These are phyloP conservation scores for Fusarium avenaceum DNA, from an alignment of 2,329 filamentous ascomycete species.

Conservation along the genomic window DNA sequence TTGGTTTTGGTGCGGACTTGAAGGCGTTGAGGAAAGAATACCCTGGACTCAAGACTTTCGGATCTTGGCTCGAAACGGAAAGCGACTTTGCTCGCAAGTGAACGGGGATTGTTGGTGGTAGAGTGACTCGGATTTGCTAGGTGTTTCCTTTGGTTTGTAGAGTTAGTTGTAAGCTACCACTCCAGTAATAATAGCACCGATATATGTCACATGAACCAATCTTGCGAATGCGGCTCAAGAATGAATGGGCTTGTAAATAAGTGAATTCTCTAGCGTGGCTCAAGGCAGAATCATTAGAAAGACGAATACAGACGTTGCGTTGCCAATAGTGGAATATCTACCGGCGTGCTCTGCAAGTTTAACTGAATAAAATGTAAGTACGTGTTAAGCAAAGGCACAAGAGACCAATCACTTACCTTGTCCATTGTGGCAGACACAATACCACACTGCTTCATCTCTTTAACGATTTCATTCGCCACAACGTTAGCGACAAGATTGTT, in stretches of 20 bases:
- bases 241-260: too few species aligned
- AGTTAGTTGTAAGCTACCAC: neutral
- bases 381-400: neutral
- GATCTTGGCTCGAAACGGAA: slow-evolving; percentile 19
- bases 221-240: neutral
- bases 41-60: slow-evolving; percentile 12
- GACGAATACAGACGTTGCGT: slow-evolving; percentile 14
- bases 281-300: neutral
- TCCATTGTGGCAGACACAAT: slow-evolving; percentile 8
- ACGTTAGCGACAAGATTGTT: slow-evolving; percentile 9
- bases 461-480: slow-evolving; percentile 12
- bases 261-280: neutral
- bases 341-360: neutral
- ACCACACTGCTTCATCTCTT: slow-evolving; percentile 21
- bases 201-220: neutral
- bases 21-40: slow-evolving; percentile 20
- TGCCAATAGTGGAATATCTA: slow-evolving; percentile 20
- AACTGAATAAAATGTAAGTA: slow-evolving; percentile 1
- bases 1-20: slow-evolving; percentile 22
- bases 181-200: neutral
- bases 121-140: neutral
- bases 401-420: neutral
- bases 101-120: accelerated
- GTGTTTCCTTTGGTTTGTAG: neutral
- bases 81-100: slow-evolving; percentile 24